A percentile compares a stretch with the other conserved stretches of the same genome.
Evolutionary conservation across 2,329 filamentous ascomycete species (phyloP).

Genomic region (Taxawa tesnikishii): DNA sequence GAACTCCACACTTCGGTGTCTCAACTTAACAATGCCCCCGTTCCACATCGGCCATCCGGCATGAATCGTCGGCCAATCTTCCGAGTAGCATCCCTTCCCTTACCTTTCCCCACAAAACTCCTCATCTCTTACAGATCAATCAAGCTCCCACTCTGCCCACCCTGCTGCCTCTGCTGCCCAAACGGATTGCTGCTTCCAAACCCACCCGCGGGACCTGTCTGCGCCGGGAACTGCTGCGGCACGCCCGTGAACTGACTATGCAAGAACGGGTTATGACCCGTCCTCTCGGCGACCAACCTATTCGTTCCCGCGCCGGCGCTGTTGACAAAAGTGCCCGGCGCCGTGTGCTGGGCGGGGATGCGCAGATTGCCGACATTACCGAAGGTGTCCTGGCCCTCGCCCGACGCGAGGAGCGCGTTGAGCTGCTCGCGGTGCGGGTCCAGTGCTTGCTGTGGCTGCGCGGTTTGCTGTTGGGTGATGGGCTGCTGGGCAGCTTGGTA

Average conservation of each 20-base stretch:
- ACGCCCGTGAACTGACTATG: conserved; percentile 68
- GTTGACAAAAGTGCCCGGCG: conserved; percentile 92
- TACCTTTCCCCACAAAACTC: too few species aligned
- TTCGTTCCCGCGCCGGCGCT: conserved; percentile 74
- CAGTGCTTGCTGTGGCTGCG: conserved; percentile 19
- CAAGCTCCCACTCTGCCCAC: conserved; percentile 41
- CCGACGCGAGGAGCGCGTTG: conserved; percentile 72
- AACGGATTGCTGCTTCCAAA: conserved; percentile 44
- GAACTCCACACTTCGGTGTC: too few species aligned
- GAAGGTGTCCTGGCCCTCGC: conserved; percentile 93
- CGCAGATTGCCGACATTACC: conserved; percentile 94
- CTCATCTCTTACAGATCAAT: conserved; percentile 50
- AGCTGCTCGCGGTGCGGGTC: conserved; percentile 59
- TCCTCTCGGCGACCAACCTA: conserved; percentile 53
- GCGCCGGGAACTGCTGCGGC: conserved; percentile 26
- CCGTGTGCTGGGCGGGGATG: conserved; percentile 92
- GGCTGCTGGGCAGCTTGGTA: conserved; percentile 34
- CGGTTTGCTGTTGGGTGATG: conserved; percentile 36
- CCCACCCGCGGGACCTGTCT: conserved; percentile 36
- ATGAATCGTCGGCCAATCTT: too few species aligned
- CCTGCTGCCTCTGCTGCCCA: conserved; percentile 31
- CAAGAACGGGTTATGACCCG: conserved; percentile 74
- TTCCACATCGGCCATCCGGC: too few species aligned
- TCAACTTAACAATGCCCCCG: too few species aligned
- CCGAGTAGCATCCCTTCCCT: too few species aligned